Evolutionary conservation across 2,329 filamentous ascomycete genomes (phyloP), one percentile per base, ranked within the genome.

Genomic region (Teratosphaeriaceae sp.): DNA sequence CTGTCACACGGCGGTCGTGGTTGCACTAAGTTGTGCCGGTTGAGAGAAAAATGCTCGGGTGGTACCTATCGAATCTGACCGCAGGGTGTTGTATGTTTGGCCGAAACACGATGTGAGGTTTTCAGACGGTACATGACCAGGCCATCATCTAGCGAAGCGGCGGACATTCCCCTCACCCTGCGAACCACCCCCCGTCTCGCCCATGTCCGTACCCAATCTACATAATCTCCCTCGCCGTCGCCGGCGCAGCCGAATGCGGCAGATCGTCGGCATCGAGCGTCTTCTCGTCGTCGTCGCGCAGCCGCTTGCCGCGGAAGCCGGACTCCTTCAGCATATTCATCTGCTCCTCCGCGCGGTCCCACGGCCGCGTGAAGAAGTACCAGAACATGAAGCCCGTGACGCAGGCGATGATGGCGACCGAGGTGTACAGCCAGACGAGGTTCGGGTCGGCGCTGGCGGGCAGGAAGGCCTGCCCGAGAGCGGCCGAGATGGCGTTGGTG

Each of bases 401-500:
- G 27, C 78, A 73, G 0, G 83, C 75, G 39, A 87, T 68, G 44
- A 78, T 66, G 5, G 82, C 79, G 15, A 84, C 74, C 15, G 71
- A 61, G 7, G 70, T 74, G 64, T 88, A 88, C 67, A 88, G 75
- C 79, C 80, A 84, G 40, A 80, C 59, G 50, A 84, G 71, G 48
- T 80, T 69, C 18, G 82, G 83, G 58, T 87, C 78, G 44, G 72
- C 72, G 11, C 78, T 74, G 12, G 73, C 62, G 1, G 80, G 76
- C 3, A 77, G 73, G 16, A 85, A 65, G 3, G 79, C 74, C 52
- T 82, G 76, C 1, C 77, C 79, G 21, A 87, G 63, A 31, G 75
- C 75, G 5, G 76, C 71, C 4, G 75, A 74, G 41, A 78, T 70
- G 2, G 78, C 79, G 36, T 68, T 76, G 44, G 75, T 79, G 42